Evolutionary conservation across 176 grass and related monocot species (phyloP), one percentile per base, ranked within the genome.

Genomic region (Pharus latifolius): DNA sequence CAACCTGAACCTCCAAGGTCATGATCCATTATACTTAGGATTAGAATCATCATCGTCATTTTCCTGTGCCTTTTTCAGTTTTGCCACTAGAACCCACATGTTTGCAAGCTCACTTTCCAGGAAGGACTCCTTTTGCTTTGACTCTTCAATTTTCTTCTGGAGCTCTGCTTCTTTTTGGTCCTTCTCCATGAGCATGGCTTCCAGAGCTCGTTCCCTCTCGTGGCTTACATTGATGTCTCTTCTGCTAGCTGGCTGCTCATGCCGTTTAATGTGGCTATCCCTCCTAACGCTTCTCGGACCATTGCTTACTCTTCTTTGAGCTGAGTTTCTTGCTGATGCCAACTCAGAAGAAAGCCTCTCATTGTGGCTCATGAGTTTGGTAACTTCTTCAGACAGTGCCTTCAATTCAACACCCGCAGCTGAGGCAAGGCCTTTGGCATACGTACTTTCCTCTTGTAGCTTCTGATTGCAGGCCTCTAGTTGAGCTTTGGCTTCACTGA

Each of bases 341-440:
- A 96, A 81, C 58, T 91, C 84, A 32, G 49, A 31, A 19, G 54
- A 19, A 56, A 96, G 78, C 65, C 73, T 88, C 68, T 96, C 81
- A 56, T 96, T 96, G 20, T 78, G 91, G 47, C 80, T 81, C 91
- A 91, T 91, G 62, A 96, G 84, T 84, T 96, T 91, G 12, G 81
- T 88, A 33, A 96, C 84, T 81, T 96, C 81, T 75, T 82, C 78
- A 13, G 91, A 91, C 14, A 96, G 76, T 23, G 84, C 78, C 59
- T 96, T 91, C 65, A 91, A 65, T 76, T 96, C 84, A 20, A 83
- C 75, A 34, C 81, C 66, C 17, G 91, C 87, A 65, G 78, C 87
- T 55, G 71, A 88, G 14, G 81, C 87, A 10, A 96, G 72, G 10
- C 78, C 84, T 85, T 85, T 91, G 1, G 87, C 84, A 20, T 85